Base-by-base conservation (phyloP, 2,329 filamentous ascomycete genomes). In the Ophiocordyceps unilateralis region DNA sequence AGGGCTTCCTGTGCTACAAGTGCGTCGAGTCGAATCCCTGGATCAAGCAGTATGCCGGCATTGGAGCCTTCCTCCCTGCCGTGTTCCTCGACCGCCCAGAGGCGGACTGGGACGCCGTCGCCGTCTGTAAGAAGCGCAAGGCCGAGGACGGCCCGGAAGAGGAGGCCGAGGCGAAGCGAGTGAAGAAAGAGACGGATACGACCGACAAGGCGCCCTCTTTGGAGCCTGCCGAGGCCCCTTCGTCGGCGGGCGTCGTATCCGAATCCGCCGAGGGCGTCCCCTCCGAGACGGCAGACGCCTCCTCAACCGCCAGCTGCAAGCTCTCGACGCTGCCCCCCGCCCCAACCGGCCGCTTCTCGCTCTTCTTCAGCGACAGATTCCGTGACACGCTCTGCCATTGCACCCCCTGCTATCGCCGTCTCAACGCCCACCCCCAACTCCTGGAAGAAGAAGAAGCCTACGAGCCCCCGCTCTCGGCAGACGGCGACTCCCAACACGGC, bases 391-490 rank as follows among this genome's bases (percentile, higher is more conserved):
- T 98, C 52, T 98, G 91, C 66, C 84, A 71, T 55, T 98, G 91
- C 61, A 58, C 74, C 15, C 63, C 70, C n/a, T 95, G 88, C 65
- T 94, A 85, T 61, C 77, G 78, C 1, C 65, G 74, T 12, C 73
- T 96, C 1, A 67, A 75, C 43, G 63, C 15, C 11, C 78, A 93
- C 56, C 76, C 78, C 0, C 83, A 93, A 55, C 81, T 98, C 11
- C 77, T 94, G 10, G 88, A 96, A 55, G 87, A 93, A 60, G 91
- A 98, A 67, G 86, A 94, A 28, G 79, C 78, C 1, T 98, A 98
- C 61, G 87, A 95, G 54, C 91, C 89, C 0, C 87, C 89, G 1
- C 66, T 95, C 5, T 94, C 87, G 0, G 74, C 78, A 1, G 46
- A 71, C 15, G 73, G 68, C 2, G 68, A 65, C 6, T 75, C 70